Percentiles rank a stretch among this genome's conserved stretches.
Evolutionary conservation across 1,139 yeast genomes (phyloP).

Genomic region (Kurtzmaniella natalensis): DNA sequence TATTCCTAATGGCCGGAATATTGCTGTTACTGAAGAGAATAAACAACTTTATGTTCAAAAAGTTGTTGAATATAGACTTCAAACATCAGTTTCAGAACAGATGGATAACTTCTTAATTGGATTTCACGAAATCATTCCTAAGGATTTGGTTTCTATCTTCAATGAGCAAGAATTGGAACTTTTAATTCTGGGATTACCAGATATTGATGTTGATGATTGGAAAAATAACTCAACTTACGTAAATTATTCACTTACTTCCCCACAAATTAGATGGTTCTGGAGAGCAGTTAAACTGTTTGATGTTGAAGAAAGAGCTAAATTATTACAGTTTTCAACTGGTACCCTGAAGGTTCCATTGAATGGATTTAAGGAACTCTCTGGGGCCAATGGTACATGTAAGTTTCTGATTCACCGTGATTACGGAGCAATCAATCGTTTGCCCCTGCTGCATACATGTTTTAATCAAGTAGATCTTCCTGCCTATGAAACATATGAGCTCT

Average conservation of each 20-base stretch:
- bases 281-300: slow-evolving; percentile 94
- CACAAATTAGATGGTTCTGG: slow-evolving; percentile 98
- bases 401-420: slow-evolving; percentile 90
- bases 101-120: slow-evolving; percentile 83
- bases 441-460: slow-evolving; percentile 95
- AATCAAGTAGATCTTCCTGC: slow-evolving; percentile 94
- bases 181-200: slow-evolving; percentile 91
- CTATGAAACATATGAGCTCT: slow-evolving; percentile 80
- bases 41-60: slow-evolving; percentile 83
- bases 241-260: slow-evolving; percentile 79
- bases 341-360: slow-evolving; percentile 94
- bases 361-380: slow-evolving; percentile 88
- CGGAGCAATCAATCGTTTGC: slow-evolving; percentile 80
- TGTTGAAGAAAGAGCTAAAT: slow-evolving; percentile 87
- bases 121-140: slow-evolving; percentile 89
- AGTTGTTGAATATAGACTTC: slow-evolving; percentile 83
- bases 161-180: slow-evolving; percentile 95
- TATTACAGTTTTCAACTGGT: slow-evolving; percentile 95
- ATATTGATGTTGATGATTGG: slow-evolving; percentile 96
- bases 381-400: slow-evolving; percentile 82
- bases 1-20: slow-evolving; percentile 75
- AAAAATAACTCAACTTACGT: slow-evolving; percentile 77
- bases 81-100: slow-evolving; percentile 82
- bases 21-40: slow-evolving; percentile 86
- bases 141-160: slow-evolving; percentile 79